phyloP scores from a whole-genome alignment of 1,284 basidiomycete species.

The Termitomyces sp. region DNA sequence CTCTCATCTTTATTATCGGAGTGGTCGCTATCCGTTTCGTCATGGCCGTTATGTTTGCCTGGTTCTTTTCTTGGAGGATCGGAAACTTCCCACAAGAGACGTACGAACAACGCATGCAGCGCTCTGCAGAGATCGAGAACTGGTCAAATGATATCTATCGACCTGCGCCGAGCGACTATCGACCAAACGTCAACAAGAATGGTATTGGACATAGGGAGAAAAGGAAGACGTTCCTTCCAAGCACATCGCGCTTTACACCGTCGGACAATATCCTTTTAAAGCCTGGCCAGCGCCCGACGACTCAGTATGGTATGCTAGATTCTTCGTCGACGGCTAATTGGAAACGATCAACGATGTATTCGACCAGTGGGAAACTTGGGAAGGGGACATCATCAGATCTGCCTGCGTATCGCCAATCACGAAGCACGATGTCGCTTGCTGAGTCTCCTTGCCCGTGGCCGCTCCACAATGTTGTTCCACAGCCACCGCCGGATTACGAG shows the following conservation, averaged over 20 bases:
- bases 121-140: conserved; percentile 88
- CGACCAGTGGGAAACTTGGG: conserved; percentile 37
- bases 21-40: conserved; percentile 93
- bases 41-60: conserved; percentile 96
- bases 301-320: conserved; percentile 73
- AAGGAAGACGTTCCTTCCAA: conserved; percentile 74
- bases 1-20: conserved; percentile 95
- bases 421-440: conserved; percentile 78
- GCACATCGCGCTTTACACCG: conserved; percentile 84
- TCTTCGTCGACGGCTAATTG: conserved; percentile 40
- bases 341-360: conserved; percentile 61
- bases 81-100: conserved; percentile 94
- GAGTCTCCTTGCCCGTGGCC: conserved; percentile 90
- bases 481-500: conserved; percentile 87
- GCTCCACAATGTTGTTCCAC: conserved; percentile 83
- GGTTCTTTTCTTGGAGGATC: conserved; percentile 94
- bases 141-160: conserved; percentile 97
- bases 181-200: conserved; percentile 82
- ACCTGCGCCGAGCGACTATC: conserved; percentile 86
- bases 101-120: conserved; percentile 90
- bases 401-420: conserved; percentile 68
- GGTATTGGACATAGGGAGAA: conserved; percentile 53
- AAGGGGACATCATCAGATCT: conserved; percentile 73
- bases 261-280: conserved; percentile 60
- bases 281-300: conserved; percentile 59